Evolutionary conservation across 768 basidiomycete genomes (phyloP).

Genomic region (Xerocomellus chrysenteron): DNA sequence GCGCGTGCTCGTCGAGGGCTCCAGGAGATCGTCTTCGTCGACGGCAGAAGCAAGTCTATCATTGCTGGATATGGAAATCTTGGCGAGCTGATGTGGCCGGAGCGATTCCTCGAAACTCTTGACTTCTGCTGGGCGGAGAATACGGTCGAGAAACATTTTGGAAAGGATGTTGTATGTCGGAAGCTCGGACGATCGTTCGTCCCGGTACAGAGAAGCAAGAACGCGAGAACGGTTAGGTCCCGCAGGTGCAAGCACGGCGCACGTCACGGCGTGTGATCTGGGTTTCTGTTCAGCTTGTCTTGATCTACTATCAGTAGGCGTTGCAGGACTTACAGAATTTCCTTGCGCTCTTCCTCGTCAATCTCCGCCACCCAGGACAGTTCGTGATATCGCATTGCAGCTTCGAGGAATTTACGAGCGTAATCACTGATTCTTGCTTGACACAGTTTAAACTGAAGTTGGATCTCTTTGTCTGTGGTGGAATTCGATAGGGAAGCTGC

Average conservation of each 20-base stretch:
- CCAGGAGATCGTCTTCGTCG: slow-evolving; percentile 53
- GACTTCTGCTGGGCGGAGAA: slow-evolving; percentile 86
- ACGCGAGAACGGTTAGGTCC: slow-evolving; percentile 95
- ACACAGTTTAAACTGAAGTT: slow-evolving; percentile 85
- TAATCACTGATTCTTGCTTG: slow-evolving; percentile 96
- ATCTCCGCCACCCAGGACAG: slow-evolving; percentile 88
- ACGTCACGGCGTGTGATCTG: slow-evolving; percentile 90
- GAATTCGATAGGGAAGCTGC: slow-evolving; percentile 88
- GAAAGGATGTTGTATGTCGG: slow-evolving; percentile 86
- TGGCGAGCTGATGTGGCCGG: slow-evolving; percentile 93
- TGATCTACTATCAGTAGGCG: neutral
- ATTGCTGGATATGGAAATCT: slow-evolving; percentile 79
- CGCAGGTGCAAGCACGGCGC: slow-evolving; percentile 94
- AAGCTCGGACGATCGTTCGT: slow-evolving; percentile 82
- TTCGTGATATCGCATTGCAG: slow-evolving; percentile 92
- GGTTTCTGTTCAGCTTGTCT: slow-evolving; percentile 7
- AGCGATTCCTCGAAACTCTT: slow-evolving; percentile 86
- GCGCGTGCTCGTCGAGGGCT: slow-evolving; percentile 66
- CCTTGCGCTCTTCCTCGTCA: slow-evolving; percentile 88
- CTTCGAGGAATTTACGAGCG: slow-evolving; percentile 89
- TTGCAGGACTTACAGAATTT: slow-evolving; percentile 72
- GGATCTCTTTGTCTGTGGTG: slow-evolving; percentile 73
- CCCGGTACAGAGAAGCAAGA: slow-evolving; percentile 88
- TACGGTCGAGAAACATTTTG: slow-evolving; percentile 99
- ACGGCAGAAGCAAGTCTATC: slow-evolving; percentile 72